Conservation (phyloP, 805 yeast species). For the Ogataea angusta region DNA sequence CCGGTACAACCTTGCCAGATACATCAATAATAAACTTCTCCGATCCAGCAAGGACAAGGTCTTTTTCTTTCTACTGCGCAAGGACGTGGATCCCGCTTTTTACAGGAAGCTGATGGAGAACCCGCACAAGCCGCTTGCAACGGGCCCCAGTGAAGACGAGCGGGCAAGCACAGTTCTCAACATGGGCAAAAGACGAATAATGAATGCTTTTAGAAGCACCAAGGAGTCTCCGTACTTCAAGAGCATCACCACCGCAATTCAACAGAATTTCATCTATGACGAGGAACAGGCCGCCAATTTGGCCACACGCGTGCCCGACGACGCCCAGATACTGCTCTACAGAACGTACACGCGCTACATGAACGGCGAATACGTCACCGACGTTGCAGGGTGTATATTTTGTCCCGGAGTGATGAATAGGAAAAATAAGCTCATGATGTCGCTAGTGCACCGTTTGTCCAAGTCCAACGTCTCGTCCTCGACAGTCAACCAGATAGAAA, state of each 20-base stretch:
- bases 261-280: conserved; percentile 21
- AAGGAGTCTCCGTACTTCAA: conserved; percentile 48
- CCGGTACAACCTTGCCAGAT: conserved; percentile 8
- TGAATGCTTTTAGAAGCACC: conserved; percentile 48
- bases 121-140: conserved; percentile 6
- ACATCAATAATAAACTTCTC: conserved; percentile 13
- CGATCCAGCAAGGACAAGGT: conserved; percentile 28
- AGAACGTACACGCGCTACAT: conserved; percentile 50
- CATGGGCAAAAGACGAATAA: conserved; percentile 38
- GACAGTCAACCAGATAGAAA: conserved; percentile 35
- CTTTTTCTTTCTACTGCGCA: conserved; percentile 24
- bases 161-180: conserved; percentile 20
- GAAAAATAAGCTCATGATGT: conserved; percentile 64
- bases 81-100: conserved; percentile 18
- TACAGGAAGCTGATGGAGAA: conserved; percentile 16
- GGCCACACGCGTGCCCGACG: conserved; percentile 40
- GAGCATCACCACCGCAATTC: conserved; percentile 40
- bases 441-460: conserved; percentile 66
- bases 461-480: conserved; percentile 33
- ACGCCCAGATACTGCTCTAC: conserved; percentile 58
- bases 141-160: conserved; percentile 17
- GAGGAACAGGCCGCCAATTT: conserved; percentile 8
- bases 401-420: conserved; percentile 69
- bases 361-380: conserved; percentile 45
- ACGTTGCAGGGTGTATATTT: conserved; percentile 68